Evolutionary conservation across 2,329 filamentous ascomycete genomes (phyloP), one percentile per base, ranked within the genome.

Genomic region (Waltergamsia citrina): DNA sequence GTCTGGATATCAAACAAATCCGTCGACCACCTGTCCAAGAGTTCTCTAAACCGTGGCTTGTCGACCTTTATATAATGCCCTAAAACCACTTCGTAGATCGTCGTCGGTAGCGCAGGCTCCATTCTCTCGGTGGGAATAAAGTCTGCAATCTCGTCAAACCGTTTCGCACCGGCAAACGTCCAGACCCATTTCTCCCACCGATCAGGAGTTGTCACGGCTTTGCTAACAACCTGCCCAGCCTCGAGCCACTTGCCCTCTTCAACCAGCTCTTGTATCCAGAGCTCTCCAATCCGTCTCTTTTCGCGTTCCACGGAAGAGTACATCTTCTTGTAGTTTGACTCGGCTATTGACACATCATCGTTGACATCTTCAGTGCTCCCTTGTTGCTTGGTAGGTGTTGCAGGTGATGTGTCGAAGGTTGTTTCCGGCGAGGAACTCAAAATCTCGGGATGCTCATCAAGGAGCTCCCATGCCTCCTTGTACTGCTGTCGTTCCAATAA

Each of bases 151-250:
- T 94, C 88, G 52, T 95, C 85, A 46, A 94, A 86, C 49, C 79
- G 86, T 42, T 85, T 74, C 3, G 84, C 82, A 26, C 86, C 81
- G 7, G 87, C 85, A 59, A 98, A 98, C 1, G 76, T 81, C 76
- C 84, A 93, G 5, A 93, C 82, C 87, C 90, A 96, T 48, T 93
- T 85, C 59, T 96, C 88, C 92, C 92, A 98, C 45, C 81, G 69
- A 31, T 81, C 69, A 1, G 86, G 77, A 2, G 81, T 85, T 28
- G 78, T 78, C 2, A 98, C 66, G 1, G 95, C 88, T 49, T 81
- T 86, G 11, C 81, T 84, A 38, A 87, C 90, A 4, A 93, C 69
- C 47, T 81, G 69, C 1, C 86, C 90, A 6, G 92, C 92, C 37
- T 72, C 65, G 7, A 54, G 53, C 92, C 92, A 98, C 40, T 90